These are phyloP conservation scores for Diplodia intermedia DNA, from an alignment of 2,329 filamentous ascomycete genomes.

Conservation along the genomic window DNA sequence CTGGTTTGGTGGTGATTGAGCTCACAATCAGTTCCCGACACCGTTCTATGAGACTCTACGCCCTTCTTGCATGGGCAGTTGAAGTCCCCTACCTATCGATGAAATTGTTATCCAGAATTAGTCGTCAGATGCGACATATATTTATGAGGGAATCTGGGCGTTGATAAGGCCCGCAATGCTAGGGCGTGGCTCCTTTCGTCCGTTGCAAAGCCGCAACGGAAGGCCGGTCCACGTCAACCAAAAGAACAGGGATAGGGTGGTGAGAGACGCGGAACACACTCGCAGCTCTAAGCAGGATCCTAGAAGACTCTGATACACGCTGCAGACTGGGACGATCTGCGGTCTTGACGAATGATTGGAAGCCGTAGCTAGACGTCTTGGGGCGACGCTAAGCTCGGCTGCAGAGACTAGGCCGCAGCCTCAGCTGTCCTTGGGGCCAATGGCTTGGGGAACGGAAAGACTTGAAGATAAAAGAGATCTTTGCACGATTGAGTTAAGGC, in stretches of 20 bases:
- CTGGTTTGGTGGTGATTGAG: no score
- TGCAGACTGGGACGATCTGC: background rate
- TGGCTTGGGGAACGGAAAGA: background rate
- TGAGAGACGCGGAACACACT: background rate
- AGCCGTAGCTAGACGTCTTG: background rate
- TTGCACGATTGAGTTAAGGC: constrained; percentile 17
- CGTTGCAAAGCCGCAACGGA: background rate
- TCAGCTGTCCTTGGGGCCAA: constrained; percentile 1
- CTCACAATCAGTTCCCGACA: no score
- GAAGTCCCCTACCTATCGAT: no score
- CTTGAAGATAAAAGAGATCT: background rate
- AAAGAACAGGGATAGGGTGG: background rate
- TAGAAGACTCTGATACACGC: background rate
- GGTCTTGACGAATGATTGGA: constrained; percentile 4
- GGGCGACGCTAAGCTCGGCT: constrained; percentile 5
- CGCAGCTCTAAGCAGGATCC: no score
- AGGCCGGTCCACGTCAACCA: background rate
- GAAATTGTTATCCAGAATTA: no score
- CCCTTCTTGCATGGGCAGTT: no score
- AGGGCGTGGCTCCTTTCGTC: no score
- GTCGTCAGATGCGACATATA: no score
- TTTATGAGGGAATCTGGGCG: no score
- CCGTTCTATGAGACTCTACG: no score
- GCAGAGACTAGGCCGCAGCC: background rate
- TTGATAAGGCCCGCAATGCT: background rate